Conservation (phyloP, 1,284 basidiomycete species). For the Puccinia sorghi region DNA sequence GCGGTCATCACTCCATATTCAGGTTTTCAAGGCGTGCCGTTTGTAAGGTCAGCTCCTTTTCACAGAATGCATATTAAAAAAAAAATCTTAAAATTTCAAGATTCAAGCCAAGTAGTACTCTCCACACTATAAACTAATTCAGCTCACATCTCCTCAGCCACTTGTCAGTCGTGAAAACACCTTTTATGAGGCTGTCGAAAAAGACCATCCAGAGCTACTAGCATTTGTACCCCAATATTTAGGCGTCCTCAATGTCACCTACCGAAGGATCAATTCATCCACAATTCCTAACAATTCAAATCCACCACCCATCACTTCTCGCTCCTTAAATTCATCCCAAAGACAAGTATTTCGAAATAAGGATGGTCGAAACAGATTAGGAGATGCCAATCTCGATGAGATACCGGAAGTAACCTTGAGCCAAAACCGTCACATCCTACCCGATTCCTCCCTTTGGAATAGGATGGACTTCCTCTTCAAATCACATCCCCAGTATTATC, state of each 20-base stretch:
- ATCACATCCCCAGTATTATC: background rate
- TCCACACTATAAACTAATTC: no score
- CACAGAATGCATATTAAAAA: background rate
- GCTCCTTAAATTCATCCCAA: background rate
- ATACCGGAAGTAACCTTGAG: slow-evolving; percentile 77
- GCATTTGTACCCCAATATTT: slow-evolving; percentile 94
- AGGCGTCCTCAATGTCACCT: slow-evolving; percentile 97
- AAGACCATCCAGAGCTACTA: slow-evolving; percentile 83
- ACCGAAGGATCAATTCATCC: slow-evolving; percentile 62
- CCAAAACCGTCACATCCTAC: slow-evolving; percentile 91
- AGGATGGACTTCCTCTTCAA: slow-evolving; percentile 50
- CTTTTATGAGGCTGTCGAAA: slow-evolving; percentile 95
- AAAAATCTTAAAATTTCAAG: slow-evolving; percentile 35
- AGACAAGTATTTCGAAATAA: slow-evolving; percentile 55
- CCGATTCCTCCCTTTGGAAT: slow-evolving; percentile 73
- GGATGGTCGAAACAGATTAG: slow-evolving; percentile 12
- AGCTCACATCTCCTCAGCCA: slow-evolving; percentile 65
- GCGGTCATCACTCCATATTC: slow-evolving; percentile 95
- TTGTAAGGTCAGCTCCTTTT: slow-evolving; percentile 78
- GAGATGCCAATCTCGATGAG: slow-evolving; percentile 54
- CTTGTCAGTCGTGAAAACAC: slow-evolving; percentile 94
- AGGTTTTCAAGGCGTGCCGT: slow-evolving; percentile 97
- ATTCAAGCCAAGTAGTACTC: no score
- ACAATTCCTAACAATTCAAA: slow-evolving; percentile 37
- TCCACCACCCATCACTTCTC: slow-evolving; percentile 47